A percentile compares a stretch with the other conserved stretches of the same genome.
phyloP scores from a whole-genome alignment of 2,329 filamentous ascomycete species.

The Pyrenochaeta sp. region DNA sequence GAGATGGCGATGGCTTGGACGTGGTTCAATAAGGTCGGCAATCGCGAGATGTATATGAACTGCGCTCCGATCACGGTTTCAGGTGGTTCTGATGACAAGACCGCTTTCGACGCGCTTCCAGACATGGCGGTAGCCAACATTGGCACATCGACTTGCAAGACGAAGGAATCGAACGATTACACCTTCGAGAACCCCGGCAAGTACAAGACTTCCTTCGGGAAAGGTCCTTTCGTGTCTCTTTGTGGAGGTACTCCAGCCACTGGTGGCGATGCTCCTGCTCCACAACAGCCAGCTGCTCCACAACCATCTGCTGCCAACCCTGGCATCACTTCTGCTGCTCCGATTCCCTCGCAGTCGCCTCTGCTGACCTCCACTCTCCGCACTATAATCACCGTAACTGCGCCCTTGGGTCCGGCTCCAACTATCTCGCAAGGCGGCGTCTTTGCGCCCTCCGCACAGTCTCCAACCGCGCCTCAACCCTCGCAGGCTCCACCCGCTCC shows the following conservation, averaged over 20 bases:
- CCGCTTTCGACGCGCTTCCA: conserved; percentile 67
- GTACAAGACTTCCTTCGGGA: conserved; percentile 51
- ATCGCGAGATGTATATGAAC: conserved; percentile 98
- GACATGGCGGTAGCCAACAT: conserved; percentile 79
- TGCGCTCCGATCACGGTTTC: conserved; percentile 78
- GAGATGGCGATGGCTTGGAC: conserved; percentile 84
- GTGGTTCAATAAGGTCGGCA: conserved; percentile 89
- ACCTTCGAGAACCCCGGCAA: conserved; percentile 72
- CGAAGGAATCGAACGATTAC: conserved; percentile 54
- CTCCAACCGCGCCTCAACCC: conserved; percentile 4
- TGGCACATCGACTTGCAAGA: conserved; percentile 56
- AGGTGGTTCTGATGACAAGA: conserved; percentile 57
- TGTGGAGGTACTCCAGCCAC: conserved; percentile 26
- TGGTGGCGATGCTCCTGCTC: conserved; percentile 7
- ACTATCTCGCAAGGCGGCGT: neutral
- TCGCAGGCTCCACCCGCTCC: neutral
- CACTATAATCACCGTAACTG: conserved; percentile 34
- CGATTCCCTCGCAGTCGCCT: conserved; percentile 9
- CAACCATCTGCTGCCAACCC: conserved; percentile 2
- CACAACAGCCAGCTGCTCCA: conserved; percentile 7
- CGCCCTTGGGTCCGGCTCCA: conserved; percentile 16
- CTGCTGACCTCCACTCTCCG: conserved; percentile 26
- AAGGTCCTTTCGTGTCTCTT: conserved; percentile 33
- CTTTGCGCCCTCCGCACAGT: neutral
- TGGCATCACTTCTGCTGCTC: conserved; percentile 9